These are phyloP conservation scores for Chondrus crispus DNA, from an alignment of 23 red algal species.

Conservation along the genomic window DNA sequence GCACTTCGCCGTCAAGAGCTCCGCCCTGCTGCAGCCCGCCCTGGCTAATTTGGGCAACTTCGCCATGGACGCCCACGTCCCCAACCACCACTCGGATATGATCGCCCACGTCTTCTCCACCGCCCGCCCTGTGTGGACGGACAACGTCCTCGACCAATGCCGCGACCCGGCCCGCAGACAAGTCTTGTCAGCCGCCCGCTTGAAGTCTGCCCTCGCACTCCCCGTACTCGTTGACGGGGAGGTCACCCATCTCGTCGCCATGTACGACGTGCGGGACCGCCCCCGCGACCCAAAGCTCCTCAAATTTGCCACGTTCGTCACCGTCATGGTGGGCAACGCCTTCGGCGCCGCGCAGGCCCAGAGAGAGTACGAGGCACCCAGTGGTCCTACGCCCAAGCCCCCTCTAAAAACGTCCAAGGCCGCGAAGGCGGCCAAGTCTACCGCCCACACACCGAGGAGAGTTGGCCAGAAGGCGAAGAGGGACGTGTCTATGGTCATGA, in stretches of 20 bases:
- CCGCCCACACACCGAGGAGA: too few species aligned
- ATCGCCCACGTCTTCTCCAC: background rate
- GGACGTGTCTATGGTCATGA: too few species aligned
- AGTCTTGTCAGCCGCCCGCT: conserved; percentile 16
- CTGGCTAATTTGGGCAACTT: background rate
- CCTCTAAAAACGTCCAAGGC: background rate
- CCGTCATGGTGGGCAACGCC: conserved; percentile 22
- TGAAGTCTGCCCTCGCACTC: background rate
- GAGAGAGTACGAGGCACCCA: background rate
- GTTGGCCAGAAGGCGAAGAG: too few species aligned
- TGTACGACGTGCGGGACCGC: conserved; percentile 43
- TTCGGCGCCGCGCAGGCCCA: conserved; percentile 27
- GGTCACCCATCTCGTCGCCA: background rate
- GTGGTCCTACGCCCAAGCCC: background rate
- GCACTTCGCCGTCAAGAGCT: background rate
- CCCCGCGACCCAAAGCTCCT: background rate
- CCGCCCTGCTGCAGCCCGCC: conserved; percentile 18
- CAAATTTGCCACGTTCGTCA: conserved; percentile 35
- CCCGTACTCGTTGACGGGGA: conserved; percentile 39
- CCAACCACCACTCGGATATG: background rate
- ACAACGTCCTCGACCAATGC: background rate
- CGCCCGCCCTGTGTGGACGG: background rate
- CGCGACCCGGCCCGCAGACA: background rate
- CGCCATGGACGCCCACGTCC: background rate
- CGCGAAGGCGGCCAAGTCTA: too few species aligned